A percentile compares a stretch with the other conserved stretches of the same genome.
These are phyloP conservation scores for Ceratocystis papillata DNA, from an alignment of 2,329 filamentous ascomycete genomes.

Conservation along the genomic window DNA sequence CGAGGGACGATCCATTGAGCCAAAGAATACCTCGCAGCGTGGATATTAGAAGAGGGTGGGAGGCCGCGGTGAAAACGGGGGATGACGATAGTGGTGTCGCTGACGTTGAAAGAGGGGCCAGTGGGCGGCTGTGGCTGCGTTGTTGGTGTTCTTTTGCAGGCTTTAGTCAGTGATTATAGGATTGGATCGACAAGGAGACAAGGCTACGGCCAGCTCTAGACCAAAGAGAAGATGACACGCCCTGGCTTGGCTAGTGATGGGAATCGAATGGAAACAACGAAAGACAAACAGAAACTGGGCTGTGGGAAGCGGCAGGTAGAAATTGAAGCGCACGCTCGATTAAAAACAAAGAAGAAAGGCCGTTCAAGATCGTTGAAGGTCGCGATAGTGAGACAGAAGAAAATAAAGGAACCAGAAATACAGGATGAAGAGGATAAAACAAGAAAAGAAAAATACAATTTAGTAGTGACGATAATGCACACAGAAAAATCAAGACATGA, in stretches of 20 bases:
- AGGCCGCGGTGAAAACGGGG: not conserved
- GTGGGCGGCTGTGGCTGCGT: not conserved
- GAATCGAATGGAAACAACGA: not conserved
- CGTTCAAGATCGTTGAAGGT: not conserved
- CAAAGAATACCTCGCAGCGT: not conserved
- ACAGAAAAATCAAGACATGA: conserved; percentile 12
- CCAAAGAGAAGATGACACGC: not conserved
- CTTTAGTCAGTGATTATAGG: not conserved
- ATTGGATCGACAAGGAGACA: conserved; percentile 1
- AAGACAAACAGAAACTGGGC: not conserved
- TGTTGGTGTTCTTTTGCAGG: not conserved
- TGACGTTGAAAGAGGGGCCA: not conserved
- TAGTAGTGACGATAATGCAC: not conserved
- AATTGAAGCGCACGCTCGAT: not conserved
- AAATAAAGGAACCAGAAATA: conserved; percentile 11
- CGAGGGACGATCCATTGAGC: conserved; percentile 22
- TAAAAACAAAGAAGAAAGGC: not conserved
- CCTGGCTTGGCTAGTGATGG: not conserved
- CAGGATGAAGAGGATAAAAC: not conserved
- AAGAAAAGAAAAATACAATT: conserved; percentile 2
- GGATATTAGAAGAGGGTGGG: not conserved
- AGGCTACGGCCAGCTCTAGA: conserved; percentile 3
- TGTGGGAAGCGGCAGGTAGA: not conserved
- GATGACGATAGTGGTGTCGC: not conserved
- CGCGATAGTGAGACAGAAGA: conserved; percentile 6